A percentile compares a stretch with the other conserved stretches of the same genome.
These are phyloP conservation scores for Mrakia gelida DNA, from an alignment of 768 basidiomycete species.

Conservation along the genomic window DNA sequence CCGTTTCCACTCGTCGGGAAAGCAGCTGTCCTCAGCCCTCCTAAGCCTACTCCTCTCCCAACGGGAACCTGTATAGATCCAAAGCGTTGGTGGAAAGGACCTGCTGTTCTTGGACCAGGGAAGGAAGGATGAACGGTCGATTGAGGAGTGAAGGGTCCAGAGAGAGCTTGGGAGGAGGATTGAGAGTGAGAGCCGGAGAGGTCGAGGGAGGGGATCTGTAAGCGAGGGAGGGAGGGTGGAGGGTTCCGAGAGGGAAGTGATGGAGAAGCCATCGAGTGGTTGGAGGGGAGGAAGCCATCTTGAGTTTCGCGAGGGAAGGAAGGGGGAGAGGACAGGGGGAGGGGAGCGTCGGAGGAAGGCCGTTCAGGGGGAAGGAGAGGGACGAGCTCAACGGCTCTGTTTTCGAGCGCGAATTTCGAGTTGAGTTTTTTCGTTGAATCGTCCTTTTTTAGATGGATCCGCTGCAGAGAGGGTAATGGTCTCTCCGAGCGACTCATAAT, in stretches of 20 bases:
- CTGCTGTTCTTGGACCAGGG: not conserved
- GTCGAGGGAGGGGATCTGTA: not conserved
- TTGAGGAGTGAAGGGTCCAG: slow-evolving; percentile 4
- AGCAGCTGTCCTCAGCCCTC: not conserved
- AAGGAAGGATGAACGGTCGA: not conserved
- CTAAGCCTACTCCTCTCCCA: not conserved
- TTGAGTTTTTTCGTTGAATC: not conserved
- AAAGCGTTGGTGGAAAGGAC: slow-evolving; percentile 7
- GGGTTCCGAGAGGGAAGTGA: not conserved
- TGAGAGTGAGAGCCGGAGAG: not conserved
- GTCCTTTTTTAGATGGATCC: no score
- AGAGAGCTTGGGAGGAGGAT: not conserved
- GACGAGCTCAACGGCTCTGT: not conserved
- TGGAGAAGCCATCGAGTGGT: not conserved
- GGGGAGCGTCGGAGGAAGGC: not conserved
- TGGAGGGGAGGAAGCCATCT: not conserved
- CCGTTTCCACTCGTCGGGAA: not conserved
- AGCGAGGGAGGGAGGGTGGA: not conserved
- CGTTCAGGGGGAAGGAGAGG: not conserved
- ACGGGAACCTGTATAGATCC: not conserved
- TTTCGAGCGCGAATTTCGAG: not conserved
- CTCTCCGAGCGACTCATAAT: no score
- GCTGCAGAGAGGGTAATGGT: no score
- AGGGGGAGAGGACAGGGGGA: not conserved
- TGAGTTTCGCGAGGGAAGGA: not conserved